These are phyloP conservation scores for Saraca asoca DNA, from an alignment of 331 rosid genomes.

Conservation along the genomic window DNA sequence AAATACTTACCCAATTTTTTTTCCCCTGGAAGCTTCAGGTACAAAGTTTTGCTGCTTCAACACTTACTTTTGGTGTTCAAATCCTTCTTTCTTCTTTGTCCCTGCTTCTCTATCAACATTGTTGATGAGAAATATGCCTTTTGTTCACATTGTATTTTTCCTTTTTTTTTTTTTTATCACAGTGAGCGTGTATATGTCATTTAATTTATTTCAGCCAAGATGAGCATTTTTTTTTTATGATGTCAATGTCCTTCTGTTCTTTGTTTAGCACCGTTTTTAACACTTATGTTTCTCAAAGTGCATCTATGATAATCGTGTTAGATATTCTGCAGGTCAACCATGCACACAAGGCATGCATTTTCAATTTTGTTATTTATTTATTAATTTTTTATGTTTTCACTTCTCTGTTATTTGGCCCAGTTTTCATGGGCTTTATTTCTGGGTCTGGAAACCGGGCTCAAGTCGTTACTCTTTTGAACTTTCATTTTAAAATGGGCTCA, in stretches of 20 bases:
- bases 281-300: too few relatives aligned
- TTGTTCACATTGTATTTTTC: conserved; percentile 5
- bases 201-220: conserved; percentile 36
- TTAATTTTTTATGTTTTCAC: too few relatives aligned
- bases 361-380: too few relatives aligned
- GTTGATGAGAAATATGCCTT: conserved; percentile 38
- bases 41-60: conserved; percentile 40
- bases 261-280: neutral
- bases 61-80: conserved; percentile 35
- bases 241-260: neutral
- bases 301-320: too few relatives aligned
- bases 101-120: conserved; percentile 36
- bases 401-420: neutral
- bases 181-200: conserved; percentile 43
- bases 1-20: conserved; percentile 50
- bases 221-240: conserved; percentile 21
- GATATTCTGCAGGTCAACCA: too few relatives aligned
- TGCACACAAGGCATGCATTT: too few relatives aligned
- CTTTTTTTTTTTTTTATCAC: conserved; percentile 4
- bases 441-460: too few relatives aligned
- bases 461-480: too few relatives aligned
- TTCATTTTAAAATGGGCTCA: too few relatives aligned
- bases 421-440: too few relatives aligned
- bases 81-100: conserved; percentile 15
- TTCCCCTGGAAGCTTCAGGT: conserved; percentile 36